A percentile compares a stretch with the other conserved stretches of the same genome.
These are phyloP conservation scores for Paracoccidioides brasiliensis DNA, from an alignment of 2,329 filamentous ascomycete genomes.

Conservation along the genomic window DNA sequence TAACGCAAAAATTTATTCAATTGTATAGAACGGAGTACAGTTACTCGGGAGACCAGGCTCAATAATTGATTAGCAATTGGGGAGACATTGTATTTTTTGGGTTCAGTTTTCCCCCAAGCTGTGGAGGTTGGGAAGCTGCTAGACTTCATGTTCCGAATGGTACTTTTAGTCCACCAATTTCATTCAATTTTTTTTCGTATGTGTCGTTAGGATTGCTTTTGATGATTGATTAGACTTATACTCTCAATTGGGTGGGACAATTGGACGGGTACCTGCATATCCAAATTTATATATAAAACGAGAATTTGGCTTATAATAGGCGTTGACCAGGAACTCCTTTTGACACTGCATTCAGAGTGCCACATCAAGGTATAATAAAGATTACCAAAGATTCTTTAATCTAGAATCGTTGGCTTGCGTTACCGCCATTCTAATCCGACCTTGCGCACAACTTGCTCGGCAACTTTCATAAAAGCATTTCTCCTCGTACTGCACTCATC, in stretches of 20 bases:
- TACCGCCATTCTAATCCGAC: conserved; percentile 31
- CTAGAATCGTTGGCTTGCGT: neutral
- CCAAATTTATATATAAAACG: neutral
- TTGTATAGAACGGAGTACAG: too few species aligned
- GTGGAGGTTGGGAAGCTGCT: too few species aligned
- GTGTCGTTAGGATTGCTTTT: neutral
- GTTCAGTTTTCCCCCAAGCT: neutral
- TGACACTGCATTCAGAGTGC: neutral
- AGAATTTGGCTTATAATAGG: neutral
- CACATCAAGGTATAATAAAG: neutral
- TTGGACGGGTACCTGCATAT: neutral
- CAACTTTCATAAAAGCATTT: conserved; percentile 58
- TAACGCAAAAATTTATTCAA: neutral
- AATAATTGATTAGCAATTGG: too few species aligned
- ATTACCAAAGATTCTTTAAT: neutral
- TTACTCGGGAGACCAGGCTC: too few species aligned
- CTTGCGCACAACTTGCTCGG: conserved; percentile 38
- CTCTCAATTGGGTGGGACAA: neutral
- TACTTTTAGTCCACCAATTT: too few species aligned
- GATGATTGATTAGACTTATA: neutral
- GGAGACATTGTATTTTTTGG: neutral
- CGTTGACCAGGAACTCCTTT: neutral
- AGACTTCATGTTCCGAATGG: too few species aligned
- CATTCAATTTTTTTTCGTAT: too few species aligned
- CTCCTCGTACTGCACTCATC: conserved; percentile 51